Conservation (phyloP, 768 basidiomycete species). For the Boletus pseudo-olivaceus region DNA sequence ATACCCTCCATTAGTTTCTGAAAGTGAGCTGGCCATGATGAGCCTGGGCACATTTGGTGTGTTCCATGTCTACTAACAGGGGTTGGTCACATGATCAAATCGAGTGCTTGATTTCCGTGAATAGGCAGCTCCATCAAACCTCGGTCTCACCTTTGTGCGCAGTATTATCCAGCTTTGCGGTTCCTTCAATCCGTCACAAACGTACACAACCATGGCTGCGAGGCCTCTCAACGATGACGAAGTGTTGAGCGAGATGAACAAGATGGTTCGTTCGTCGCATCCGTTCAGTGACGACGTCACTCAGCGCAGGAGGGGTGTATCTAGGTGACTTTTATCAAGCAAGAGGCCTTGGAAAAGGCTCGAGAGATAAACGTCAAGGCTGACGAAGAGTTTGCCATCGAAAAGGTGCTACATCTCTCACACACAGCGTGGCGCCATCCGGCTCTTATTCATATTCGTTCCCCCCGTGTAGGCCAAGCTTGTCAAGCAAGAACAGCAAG, state of each 20-base stretch:
- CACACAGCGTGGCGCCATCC: not conserved
- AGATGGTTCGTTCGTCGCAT: slow-evolving; percentile 69
- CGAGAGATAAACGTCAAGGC: slow-evolving; percentile 97
- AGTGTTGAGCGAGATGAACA: slow-evolving; percentile 95
- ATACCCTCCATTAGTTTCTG: too few relatives aligned
- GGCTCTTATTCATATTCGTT: not conserved
- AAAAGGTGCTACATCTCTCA: slow-evolving; percentile 61
- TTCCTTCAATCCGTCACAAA: not conserved
- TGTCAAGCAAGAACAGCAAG: slow-evolving; percentile 92
- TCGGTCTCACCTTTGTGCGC: not conserved
- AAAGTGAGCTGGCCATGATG: too few relatives aligned
- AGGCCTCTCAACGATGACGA: slow-evolving; percentile 91
- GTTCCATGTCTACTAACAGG: too few relatives aligned
- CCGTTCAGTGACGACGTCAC: not conserved
- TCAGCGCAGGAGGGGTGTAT: not conserved
- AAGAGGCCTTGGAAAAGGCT: slow-evolving; percentile 96
- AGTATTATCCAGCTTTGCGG: not conserved
- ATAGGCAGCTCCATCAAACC: not conserved
- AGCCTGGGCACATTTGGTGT: too few relatives aligned
- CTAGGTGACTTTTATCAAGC: slow-evolving; percentile 97
- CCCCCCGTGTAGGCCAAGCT: slow-evolving; percentile 74
- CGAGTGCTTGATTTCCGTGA: not conserved
- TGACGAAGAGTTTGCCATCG: slow-evolving; percentile 98
- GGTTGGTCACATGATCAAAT: not conserved
- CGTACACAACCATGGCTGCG: slow-evolving; percentile 52